Conservation (phyloP, 202 grass and related monocot species). For the Eragrostis tef region DNA sequence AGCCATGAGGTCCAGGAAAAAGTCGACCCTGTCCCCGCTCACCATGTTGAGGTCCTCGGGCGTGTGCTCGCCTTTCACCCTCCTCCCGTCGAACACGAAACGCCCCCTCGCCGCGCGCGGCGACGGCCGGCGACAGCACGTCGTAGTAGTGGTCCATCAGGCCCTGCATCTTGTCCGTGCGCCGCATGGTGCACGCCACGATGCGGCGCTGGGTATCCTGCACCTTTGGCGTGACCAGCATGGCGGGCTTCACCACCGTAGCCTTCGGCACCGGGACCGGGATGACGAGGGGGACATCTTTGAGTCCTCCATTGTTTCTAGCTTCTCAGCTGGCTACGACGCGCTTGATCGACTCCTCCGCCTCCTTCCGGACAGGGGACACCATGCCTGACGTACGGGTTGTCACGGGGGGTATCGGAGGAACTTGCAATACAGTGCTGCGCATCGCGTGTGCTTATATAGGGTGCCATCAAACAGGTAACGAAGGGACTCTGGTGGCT, state of each 20-base stretch:
- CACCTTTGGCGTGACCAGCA: neutral
- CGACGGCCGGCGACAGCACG: neutral
- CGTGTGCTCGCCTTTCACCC: neutral
- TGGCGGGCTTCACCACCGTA: neutral
- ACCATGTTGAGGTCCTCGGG: constrained; percentile 21
- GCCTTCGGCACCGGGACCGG: no score
- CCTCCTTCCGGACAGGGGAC: no score
- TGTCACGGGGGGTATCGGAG: no score
- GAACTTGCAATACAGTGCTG: no score
- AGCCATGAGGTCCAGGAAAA: neutral
- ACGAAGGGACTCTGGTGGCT: no score
- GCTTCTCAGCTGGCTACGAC: no score
- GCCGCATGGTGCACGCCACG: neutral
- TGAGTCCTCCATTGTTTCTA: no score
- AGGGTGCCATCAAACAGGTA: no score
- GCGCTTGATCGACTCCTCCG: no score
- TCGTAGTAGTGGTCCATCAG: constrained; percentile 30
- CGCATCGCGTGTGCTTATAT: no score
- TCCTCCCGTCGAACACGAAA: constrained; percentile 25
- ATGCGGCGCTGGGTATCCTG: constrained; percentile 15
- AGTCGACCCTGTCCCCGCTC: constrained; percentile 12
- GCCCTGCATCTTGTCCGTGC: neutral
- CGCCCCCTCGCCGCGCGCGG: neutral
- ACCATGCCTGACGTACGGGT: no score
- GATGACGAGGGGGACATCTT: no score